phyloP scores from a whole-genome alignment of 345 rosid genomes.

The Barbarea vulgaris region DNA sequence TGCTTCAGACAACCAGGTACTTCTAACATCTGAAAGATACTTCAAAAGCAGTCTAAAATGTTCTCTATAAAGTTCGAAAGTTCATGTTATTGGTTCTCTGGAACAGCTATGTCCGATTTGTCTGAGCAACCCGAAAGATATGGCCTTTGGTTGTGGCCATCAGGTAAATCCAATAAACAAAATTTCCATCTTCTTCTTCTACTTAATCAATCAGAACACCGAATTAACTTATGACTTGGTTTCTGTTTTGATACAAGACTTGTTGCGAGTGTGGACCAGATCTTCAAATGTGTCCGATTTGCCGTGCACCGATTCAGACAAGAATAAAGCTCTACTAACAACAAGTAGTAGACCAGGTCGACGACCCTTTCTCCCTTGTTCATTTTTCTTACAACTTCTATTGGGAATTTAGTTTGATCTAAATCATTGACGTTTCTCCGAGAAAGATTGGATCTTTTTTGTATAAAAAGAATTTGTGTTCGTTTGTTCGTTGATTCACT shows the following conservation, averaged over 20 bases:
- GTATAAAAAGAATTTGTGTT: slow-evolving; percentile 13
- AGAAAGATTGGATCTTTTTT: slow-evolving; percentile 28
- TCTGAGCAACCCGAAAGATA: slow-evolving; percentile 64
- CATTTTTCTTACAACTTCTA: slow-evolving; percentile 1
- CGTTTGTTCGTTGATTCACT: slow-evolving; percentile 19
- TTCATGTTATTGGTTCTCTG: slow-evolving; percentile 11
- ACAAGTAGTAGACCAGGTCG: slow-evolving; percentile 32
- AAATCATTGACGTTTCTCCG: slow-evolving; percentile 20
- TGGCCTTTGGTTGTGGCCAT: slow-evolving; percentile 99
- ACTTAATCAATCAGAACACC: background rate
- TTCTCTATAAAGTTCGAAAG: background rate
- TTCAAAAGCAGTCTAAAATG: slow-evolving; percentile 17
- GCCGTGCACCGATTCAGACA: slow-evolving; percentile 72
- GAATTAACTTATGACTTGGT: slow-evolving; percentile 10
- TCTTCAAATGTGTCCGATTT: slow-evolving; percentile 78
- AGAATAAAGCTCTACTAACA: slow-evolving; percentile 83
- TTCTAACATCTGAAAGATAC: background rate
- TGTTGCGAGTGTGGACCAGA: slow-evolving; percentile 83
- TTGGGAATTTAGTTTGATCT: slow-evolving; percentile 35
- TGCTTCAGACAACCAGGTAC: slow-evolving; percentile 67
- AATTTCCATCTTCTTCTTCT: background rate
- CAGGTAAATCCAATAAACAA: slow-evolving; percentile 57
- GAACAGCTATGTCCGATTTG: slow-evolving; percentile 87
- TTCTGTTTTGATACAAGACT: slow-evolving; percentile 51
- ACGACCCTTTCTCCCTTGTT: slow-evolving; percentile 14